Evolutionary conservation across 495 filamentous ascomycete genomes (phyloP), one percentile per base, ranked within the genome.

Genomic region (Talaromyces borbonicus): DNA sequence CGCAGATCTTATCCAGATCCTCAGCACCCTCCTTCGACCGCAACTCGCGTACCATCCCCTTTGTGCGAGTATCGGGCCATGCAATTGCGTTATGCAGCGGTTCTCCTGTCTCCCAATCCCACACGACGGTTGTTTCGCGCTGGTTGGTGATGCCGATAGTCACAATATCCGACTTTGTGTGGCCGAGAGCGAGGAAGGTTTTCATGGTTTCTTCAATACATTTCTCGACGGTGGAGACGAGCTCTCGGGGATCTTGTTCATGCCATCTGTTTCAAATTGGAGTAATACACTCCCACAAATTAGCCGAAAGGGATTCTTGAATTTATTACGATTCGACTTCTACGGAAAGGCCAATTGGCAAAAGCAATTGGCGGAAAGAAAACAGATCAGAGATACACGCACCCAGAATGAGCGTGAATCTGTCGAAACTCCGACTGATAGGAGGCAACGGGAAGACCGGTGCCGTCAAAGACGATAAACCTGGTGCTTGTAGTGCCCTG

Each of bases 81-180:
- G 87, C 90, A 55, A 97, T 84, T 39, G 90, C 90, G 60, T 93
- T 90, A 64, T 87, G 74, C 11, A 97, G 73, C 1, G 88, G 78
- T 53, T 94, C 78, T 49, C 90, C 90, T 8, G 90, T 95, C 47
- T 77, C 74, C 47, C 71, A 77, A 61, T 97, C 88, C 90, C 90
- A 97, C n/a, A 92, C 84, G 4, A 97, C 74, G 1, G 85, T 93
- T 26, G 90, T 97, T 71, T 97, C 90, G 53, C 90, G 81, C 66
- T 97, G 90, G 65, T 90, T 96, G 43, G 90, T 94, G 59, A 97
- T 89, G 47, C 90, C 90, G 56, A 97, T 77, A 22, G 83, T 78
- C 50, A 84, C 80, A 57, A 97, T 87, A 54, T 79, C 72, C 36
- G 67, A 66, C 31, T 79, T 75, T 18, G 71, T 68, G 66, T 85